Base-by-base conservation (phyloP, 2,329 filamentous ascomycete genomes). In the Coniochaeta sp. region DNA sequence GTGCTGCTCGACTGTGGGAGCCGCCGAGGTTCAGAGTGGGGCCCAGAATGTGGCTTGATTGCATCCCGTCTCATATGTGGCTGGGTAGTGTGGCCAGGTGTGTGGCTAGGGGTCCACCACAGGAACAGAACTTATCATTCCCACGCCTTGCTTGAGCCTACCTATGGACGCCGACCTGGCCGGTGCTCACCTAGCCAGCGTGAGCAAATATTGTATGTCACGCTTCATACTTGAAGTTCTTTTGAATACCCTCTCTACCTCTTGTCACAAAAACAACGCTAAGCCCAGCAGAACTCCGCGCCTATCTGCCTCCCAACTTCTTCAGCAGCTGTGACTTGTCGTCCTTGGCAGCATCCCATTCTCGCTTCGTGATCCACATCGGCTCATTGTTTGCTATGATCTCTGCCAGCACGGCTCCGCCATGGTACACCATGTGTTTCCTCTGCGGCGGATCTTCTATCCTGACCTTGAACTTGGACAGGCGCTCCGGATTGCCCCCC, bases 381-480 rank as follows among this genome's bases (percentile, higher is more conserved):
- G 89, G 90, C 75, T 97, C 91, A 79, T 97, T 98, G 78, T 98
- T 93, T 54, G 95, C 93, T 89, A 99, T 98, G 75, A 99, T 96
- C 74, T 98, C 98, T 68, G 95, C 95, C 69, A 99, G 80, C 64
- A 99, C 95, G 28, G 95, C 95, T 68, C 95, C 95, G 61, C 95
- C 95, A 60, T 99, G 78, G 83, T 99, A 69, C n/a, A 99, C 95
- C 93, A 99, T 98, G 81, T 99, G 95, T 76, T 93, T 85, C 79
- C 95, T 86, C 77, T 95, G 85, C 36, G 95, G 95, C 58, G 95
- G 95, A 74, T 99, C 95, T 76, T 99, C 95, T 81, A 99, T 98
- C 75, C 95, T 87, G 66, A 99, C 93, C 85, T 98, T 99, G 84
- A 99, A 99, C 87, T 98, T 99, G 87, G 86, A 91, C 71, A 99